A percentile compares a stretch with the other conserved stretches of the same genome.
Conservation (phyloP, 2,329 filamentous ascomycete genomes). For the Dothideomycetes sp. region DNA sequence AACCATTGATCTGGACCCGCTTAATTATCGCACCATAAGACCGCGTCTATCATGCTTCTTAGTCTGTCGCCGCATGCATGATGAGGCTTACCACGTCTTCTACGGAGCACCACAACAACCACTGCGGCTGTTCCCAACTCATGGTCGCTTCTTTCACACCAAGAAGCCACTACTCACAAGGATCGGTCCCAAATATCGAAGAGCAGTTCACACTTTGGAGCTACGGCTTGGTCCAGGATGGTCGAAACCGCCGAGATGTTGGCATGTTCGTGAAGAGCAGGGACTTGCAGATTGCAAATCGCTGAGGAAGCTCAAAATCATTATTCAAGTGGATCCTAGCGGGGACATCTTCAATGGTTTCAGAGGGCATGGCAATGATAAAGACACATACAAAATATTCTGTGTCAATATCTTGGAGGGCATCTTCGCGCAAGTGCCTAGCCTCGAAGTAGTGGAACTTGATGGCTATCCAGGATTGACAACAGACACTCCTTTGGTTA, state of each 20-base stretch:
- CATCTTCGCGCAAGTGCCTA: conserved; percentile 47
- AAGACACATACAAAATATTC: conserved; percentile 62
- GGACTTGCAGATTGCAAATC: conserved; percentile 52
- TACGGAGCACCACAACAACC: conserved; percentile 45
- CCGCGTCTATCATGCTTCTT: conserved; percentile 47
- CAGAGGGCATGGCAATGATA: conserved; percentile 37
- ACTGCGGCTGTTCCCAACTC: conserved; percentile 56
- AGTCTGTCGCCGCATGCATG: conserved; percentile 49
- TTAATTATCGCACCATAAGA: conserved; percentile 53
- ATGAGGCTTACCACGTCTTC: conserved; percentile 54
- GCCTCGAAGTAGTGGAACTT: conserved; percentile 51
- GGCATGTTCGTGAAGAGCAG: conserved; percentile 55
- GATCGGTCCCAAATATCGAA: conserved; percentile 49
- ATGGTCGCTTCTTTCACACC: conserved; percentile 58
- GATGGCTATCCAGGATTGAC: conserved; percentile 58
- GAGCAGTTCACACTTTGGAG: conserved; percentile 52
- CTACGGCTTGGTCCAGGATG: conserved; percentile 64
- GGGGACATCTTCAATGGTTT: conserved; percentile 56
- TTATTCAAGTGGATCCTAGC: conserved; percentile 61
- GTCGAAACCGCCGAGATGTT: conserved; percentile 51
- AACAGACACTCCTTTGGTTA: conserved; percentile 54
- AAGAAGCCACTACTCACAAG: conserved; percentile 61
- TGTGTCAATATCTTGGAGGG: conserved; percentile 45
- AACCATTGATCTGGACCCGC: conserved; percentile 55
- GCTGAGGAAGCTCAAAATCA: conserved; percentile 51